Evolutionary conservation across 1,139 yeast genomes (phyloP), one percentile per base, ranked within the genome.

Genomic region (Saccharomyces hybrid): DNA sequence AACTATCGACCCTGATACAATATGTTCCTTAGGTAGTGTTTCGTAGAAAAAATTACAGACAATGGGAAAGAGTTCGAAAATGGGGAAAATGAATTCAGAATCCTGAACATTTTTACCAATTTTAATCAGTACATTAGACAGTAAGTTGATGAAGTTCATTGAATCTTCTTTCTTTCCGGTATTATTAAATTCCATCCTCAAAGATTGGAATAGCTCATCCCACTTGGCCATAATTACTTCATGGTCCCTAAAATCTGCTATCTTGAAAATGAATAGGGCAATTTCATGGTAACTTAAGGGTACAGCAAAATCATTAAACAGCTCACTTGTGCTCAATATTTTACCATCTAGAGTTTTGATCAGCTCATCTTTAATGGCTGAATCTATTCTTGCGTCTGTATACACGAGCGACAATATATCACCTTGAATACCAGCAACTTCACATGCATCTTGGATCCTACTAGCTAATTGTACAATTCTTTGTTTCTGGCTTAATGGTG

Each of bases 211-310:
- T 50, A 83, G 75, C 55, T 83, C 78, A 59, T 80, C 82, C 90
- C 93, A 86, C 69, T 88, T 81, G 58, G 82, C 79, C 59, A 83
- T 71, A 47, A 86, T 83, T 64, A 85, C 91, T 62, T 85, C 91
- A 11, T 81, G 76, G 63, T 85, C 84, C 68, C 87, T 80, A 65
- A 84, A 83, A 66, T 93, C 97, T 0, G 97, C 84, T 7, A 86
- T 80, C 65, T 87, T 87, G 75, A 88, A 89, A 26, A 90, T 84
- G 48, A 82, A 73, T 57, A 91, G 75, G 58, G 96, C 87, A 52
- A 91, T 76, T 62, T 88, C 96, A 68, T 84, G 84, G 68, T 91
- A 93, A 3, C 93, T 93, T 60, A 91, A 74, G 11, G 96, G 96
- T 63, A 87, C 93, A 13, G 96, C 89, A 70, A 79, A 93, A 57